Base-by-base conservation (phyloP, 345 rosid species). In the Citrus reticulata region DNA sequence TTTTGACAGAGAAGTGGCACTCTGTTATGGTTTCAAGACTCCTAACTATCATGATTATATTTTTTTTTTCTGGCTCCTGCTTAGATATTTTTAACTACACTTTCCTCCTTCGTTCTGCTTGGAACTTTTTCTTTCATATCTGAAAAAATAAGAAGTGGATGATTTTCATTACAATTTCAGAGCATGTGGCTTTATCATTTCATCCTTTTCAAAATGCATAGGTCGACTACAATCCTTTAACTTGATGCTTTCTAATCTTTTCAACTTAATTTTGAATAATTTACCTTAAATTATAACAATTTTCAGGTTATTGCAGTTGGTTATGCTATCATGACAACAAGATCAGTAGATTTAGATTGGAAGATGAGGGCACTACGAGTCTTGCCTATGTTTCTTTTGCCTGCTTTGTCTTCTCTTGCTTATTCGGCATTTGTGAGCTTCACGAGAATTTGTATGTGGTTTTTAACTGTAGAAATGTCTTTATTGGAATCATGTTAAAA, bases 331-430 rank as follows among this genome's bases (percentile, higher is more conserved):
- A 68, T 88, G 84, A 83, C 94, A 5, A 91, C 95, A 8, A 90
- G 90, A 82, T 82, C 87, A 51, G 57, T 77, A 73, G 93, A 88
- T 54, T 79, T 93, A 87, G 75, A 91, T 70, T 91, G 94, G 94
- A 91, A 84, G 82, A 86, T 87, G 88, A 89, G 95, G 87, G 89
- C 90, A 16, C 85, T 85, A 62, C 80, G 93, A 22, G 83, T 91
- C 60, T 73, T 93, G 79, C 95, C 97, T 0, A 89, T 91, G 88
- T 90, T 93, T 83, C 83, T 93, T 76, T 79, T 93, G 86, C 95
- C 95, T 75, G 91, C 82, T 63, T 51, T 93, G 1, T 89, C 90
- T 69, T 84, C 79, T 69, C 72, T 74, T 86, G 84, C 85, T 67
- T 90, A 93, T 84, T 88, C 89, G 7, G 87, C 89, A 2, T 76